Evolutionary conservation across 192 early-diverging fungal genomes (phyloP).

Genomic region (Backusella psychrophila): DNA sequence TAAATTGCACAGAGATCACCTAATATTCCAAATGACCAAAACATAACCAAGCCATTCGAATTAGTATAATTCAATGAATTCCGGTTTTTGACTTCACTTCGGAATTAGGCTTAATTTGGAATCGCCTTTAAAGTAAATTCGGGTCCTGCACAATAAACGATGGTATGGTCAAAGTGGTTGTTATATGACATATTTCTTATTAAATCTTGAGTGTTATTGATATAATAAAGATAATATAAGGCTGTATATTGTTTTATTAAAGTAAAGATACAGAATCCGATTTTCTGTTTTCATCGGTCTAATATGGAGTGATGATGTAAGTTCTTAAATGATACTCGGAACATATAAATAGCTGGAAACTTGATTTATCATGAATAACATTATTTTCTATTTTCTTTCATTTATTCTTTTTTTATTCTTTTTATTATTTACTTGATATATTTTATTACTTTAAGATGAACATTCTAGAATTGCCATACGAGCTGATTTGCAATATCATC

Average conservation of each 20-base stretch:
- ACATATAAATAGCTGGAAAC: not conserved
- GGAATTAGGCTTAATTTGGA: not conserved
- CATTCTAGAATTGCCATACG: not conserved
- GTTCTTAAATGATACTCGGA: not conserved
- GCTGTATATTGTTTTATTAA: not conserved
- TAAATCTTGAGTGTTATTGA: not conserved
- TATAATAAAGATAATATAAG: not conserved
- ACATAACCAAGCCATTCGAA: not conserved
- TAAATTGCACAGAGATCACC: not conserved
- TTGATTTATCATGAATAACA: not conserved
- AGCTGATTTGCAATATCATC: not conserved
- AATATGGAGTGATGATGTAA: not conserved
- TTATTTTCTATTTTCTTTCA: not conserved
- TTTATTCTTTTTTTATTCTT: not conserved
- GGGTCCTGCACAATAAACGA: not conserved
- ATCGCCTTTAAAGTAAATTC: not conserved
- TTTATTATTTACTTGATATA: not conserved
- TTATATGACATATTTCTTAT: not conserved
- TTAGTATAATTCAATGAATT: not conserved
- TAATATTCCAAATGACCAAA: not conserved
- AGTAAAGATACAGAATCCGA: not conserved
- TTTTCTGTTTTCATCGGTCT: not conserved
- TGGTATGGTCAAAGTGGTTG: not conserved
- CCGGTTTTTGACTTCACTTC: not conserved
- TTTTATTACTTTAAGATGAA: not conserved